These are phyloP conservation scores for Termitomyces sp. DNA, from an alignment of 768 basidiomycete genomes.

Conservation along the genomic window DNA sequence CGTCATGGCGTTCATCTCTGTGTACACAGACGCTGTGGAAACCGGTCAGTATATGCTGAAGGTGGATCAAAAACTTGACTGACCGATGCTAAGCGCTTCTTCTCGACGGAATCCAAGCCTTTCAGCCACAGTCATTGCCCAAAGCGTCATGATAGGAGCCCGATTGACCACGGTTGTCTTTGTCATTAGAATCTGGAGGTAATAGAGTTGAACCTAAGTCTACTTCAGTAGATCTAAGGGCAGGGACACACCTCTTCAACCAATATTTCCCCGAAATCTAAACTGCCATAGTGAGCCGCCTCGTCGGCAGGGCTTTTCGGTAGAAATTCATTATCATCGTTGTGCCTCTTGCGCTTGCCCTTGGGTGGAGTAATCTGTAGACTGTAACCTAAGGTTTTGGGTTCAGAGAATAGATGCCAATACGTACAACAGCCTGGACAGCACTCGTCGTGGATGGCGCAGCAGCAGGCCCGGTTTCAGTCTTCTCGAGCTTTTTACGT, in stretches of 20 bases:
- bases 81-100: slow-evolving; percentile 90
- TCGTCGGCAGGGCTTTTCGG: slow-evolving; percentile 48
- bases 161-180: slow-evolving; percentile 77
- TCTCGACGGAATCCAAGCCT: slow-evolving; percentile 80
- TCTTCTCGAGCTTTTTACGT: slow-evolving; percentile 15
- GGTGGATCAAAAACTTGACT: neutral
- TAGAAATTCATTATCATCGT: slow-evolving; percentile 51
- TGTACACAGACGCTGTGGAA: slow-evolving; percentile 77
- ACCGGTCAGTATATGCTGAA: neutral
- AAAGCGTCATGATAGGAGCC: slow-evolving; percentile 92
- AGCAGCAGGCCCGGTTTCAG: slow-evolving; percentile 8
- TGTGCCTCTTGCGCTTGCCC: slow-evolving; percentile 49
- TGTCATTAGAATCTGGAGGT: slow-evolving; percentile 45
- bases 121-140: slow-evolving; percentile 85
- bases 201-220: too few relatives aligned
- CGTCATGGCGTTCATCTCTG: slow-evolving; percentile 84
- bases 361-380: slow-evolving; percentile 38
- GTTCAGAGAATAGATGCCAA: neutral
- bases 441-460: slow-evolving; percentile 15
- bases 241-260: slow-evolving; percentile 55
- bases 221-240: neutral
- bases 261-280: slow-evolving; percentile 68
- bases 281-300: slow-evolving; percentile 40
- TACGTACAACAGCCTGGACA: slow-evolving; percentile 25
- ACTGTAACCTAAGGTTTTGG: neutral